phyloP scores from a whole-genome alignment of 495 filamentous ascomycete species.

The Rostrohypoxylon terebratum region DNA sequence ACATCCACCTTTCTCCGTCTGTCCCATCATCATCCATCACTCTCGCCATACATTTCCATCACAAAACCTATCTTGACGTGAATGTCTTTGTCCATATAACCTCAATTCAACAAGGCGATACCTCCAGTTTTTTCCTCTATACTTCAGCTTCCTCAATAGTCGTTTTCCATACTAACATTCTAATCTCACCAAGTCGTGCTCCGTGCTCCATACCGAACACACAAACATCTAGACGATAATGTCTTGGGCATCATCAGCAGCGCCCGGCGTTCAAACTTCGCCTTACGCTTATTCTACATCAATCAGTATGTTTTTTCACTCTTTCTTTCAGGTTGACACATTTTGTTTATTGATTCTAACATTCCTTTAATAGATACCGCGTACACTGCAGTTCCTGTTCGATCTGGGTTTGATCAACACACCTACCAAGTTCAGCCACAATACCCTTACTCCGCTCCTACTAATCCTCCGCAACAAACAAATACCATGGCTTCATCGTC shows the following conservation, averaged over 20 bases:
- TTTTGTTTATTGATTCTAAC: conserved; percentile 37
- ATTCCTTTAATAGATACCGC: conserved; percentile 53
- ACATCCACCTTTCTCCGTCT: not conserved
- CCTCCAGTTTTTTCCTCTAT: not conserved
- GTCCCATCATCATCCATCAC: not conserved
- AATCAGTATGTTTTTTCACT: conserved; percentile 41
- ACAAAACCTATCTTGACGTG: conserved; percentile 6
- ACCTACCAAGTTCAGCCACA: conserved; percentile 51
- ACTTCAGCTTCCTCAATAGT: conserved; percentile 10
- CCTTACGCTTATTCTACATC: conserved; percentile 49
- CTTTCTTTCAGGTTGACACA: not conserved
- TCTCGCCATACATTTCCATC: conserved; percentile 14
- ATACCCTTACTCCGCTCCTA: conserved; percentile 45
- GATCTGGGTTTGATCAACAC: conserved; percentile 58
- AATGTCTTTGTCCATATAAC: conserved; percentile 23
- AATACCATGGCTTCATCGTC: conserved; percentile 37
- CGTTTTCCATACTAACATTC: conserved; percentile 28
- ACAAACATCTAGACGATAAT: conserved; percentile 29
- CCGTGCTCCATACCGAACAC: not conserved
- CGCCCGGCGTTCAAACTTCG: conserved; percentile 48
- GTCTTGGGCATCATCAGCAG: conserved; percentile 52
- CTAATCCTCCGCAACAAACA: conserved; percentile 48
- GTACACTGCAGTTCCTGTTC: conserved; percentile 64
- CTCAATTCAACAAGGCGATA: conserved; percentile 15
- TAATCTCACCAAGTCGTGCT: conserved; percentile 6